A percentile compares a stretch with the other conserved stretches of the same genome.
These are phyloP conservation scores for Hysterium pulicare DNA, from an alignment of 2,329 filamentous ascomycete species.

Conservation along the genomic window DNA sequence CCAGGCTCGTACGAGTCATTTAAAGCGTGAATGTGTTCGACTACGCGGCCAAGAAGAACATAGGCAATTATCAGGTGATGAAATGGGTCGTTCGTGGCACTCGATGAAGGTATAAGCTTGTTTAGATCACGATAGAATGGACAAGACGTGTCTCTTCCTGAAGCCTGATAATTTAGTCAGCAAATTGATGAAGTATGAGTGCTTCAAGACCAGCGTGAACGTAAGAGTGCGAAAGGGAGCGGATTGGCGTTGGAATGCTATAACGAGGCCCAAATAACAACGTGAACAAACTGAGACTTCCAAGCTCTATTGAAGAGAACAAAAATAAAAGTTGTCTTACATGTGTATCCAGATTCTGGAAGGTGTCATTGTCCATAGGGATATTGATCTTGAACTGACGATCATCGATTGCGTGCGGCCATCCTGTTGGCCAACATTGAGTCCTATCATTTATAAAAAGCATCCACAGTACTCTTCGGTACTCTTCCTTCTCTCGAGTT, in stretches of 20 bases:
- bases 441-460: conserved; percentile 28
- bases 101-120: conserved; percentile 14
- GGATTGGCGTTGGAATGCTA: neutral
- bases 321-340: no score
- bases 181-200: no score
- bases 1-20: conserved; percentile 18
- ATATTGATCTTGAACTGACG: conserved; percentile 30
- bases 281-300: no score
- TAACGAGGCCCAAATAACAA: no score
- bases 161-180: no score
- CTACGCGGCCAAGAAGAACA: conserved; percentile 24
- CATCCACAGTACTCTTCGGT: conserved; percentile 27
- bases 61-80: conserved; percentile 24
- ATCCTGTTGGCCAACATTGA: conserved; percentile 25
- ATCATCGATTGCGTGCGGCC: conserved; percentile 27
- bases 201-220: no score
- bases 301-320: no score
- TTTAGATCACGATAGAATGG: conserved; percentile 23
- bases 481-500: conserved; percentile 24
- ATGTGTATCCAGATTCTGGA: conserved; percentile 18
- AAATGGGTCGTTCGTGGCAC: conserved; percentile 11
- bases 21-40: conserved; percentile 26
- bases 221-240: neutral
- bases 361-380: conserved; percentile 19
- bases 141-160: neutral